Evolutionary conservation across 2,329 filamentous ascomycete genomes (phyloP), one percentile per base, ranked within the genome.

Genomic region (Sphaceloma murrayae): DNA sequence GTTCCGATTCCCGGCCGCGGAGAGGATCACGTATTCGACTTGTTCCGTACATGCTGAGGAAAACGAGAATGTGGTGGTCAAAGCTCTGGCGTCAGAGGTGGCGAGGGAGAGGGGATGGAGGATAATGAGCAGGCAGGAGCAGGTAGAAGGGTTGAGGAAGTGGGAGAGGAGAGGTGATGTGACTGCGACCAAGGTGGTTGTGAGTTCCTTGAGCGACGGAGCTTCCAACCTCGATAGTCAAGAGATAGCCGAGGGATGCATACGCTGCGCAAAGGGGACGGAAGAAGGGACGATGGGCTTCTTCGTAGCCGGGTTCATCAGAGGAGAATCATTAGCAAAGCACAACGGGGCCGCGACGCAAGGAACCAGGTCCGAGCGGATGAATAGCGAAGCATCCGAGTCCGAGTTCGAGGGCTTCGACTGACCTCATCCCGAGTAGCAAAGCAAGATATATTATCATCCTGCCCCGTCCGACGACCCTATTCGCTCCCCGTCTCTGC

Each of bases 1-100:
- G 0, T 81, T 96, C 63, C 64, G 67, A 16, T 98, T 96, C 54
- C 81, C 86, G 0, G 69, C 73, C 1, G 86, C 85, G 0, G 72
- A 61, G 9, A 80, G 77, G 52, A 79, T 96, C 32, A 88, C 85
- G 0, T 98, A 96, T 60, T 94, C 87, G 24, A 96, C 91, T 0
- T 98, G 91, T 60, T 96, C 89, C 0, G 67, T 94, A 2, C 81
- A 96, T 58, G 74, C 77, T 0, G 75, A 84, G 52, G 91, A 98
- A 61, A 96, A 98, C 55, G 91, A 98, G 62, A 65, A 73, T 1
- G 88, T 96, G 0, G 86, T 95, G 0, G 63, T 80, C 46, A 72
- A 74, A 34, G 82, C 85, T 1, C 67, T 96, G 27, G 60, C 63
- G 5, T 89, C 85, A 0, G 67, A 76, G 0, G 62, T 83, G 8